Conservation (phyloP, 768 basidiomycete species). For the Phlebiopsis gigantea region DNA sequence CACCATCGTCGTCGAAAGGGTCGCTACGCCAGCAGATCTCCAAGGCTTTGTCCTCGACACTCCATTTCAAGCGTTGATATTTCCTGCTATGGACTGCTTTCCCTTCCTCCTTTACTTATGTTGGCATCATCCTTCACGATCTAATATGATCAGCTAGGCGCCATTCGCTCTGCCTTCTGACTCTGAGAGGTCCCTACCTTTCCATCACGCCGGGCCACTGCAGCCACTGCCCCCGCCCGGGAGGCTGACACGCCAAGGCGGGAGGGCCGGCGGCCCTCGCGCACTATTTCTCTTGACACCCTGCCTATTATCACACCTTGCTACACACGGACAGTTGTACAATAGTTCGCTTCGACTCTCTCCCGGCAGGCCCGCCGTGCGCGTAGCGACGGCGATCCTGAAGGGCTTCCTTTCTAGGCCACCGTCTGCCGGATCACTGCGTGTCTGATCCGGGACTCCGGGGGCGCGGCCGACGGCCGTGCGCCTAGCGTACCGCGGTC, state of each 20-base stretch:
- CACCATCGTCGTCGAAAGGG: neutral
- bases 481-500: too few relatives aligned
- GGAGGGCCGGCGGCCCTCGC: too few relatives aligned
- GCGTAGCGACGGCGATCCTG: neutral
- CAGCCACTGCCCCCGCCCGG: neutral
- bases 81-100: neutral
- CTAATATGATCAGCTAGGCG: neutral
- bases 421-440: neutral
- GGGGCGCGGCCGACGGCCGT: neutral
- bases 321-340: neutral
- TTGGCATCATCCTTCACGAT: neutral
- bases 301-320: neutral
- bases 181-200: neutral
- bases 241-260: neutral
- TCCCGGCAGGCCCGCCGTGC: neutral
- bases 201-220: neutral
- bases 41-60: neutral
- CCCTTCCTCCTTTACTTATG: neutral
- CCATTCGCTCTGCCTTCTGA: neutral
- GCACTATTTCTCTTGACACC: neutral
- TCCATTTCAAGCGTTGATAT: neutral
- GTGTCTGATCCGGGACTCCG: neutral
- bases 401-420: neutral
- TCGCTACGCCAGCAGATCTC: constrained; percentile 3
- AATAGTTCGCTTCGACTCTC: neutral